Conservation (phyloP, 371 early-diverging fungal species). For the Fennellomyces sp. region DNA sequence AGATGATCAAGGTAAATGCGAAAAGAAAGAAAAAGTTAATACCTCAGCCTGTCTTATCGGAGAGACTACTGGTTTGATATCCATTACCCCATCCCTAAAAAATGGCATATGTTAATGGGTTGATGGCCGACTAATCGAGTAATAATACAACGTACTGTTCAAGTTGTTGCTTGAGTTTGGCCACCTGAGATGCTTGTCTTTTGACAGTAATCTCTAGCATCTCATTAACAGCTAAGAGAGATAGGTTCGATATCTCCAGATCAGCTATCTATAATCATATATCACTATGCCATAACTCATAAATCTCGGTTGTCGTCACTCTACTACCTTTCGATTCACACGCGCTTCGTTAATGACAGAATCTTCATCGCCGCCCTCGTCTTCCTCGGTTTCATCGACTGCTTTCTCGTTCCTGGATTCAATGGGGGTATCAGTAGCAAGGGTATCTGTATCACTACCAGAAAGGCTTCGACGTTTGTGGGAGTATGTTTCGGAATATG, state of each 20-base stretch:
- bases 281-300: neutral
- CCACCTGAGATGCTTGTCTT: slow-evolving; percentile 51
- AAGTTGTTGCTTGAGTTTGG: slow-evolving; percentile 37
- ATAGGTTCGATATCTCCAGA: slow-evolving; percentile 55
- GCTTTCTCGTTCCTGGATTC: slow-evolving; percentile 31
- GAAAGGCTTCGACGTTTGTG: neutral
- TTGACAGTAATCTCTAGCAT: slow-evolving; percentile 54
- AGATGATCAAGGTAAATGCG: neutral
- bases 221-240: slow-evolving; percentile 50
- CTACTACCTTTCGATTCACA: slow-evolving; percentile 45
- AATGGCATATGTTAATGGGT: neutral
- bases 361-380: slow-evolving; percentile 23
- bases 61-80: slow-evolving; percentile 1
- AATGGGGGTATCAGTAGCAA: slow-evolving; percentile 8
- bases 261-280: slow-evolving; percentile 45
- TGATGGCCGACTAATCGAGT: too few relatives aligned
- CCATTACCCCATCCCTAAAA: neutral
- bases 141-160: slow-evolving; percentile 10
- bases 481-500: neutral
- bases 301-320: too few relatives aligned
- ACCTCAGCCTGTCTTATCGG: neutral
- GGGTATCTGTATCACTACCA: slow-evolving; percentile 18
- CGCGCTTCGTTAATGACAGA: slow-evolving; percentile 41
- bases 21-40: neutral
- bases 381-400: slow-evolving; percentile 12